Base-by-base conservation (phyloP, 768 basidiomycete genomes). In the Rhizopogon vinicolor region DNA sequence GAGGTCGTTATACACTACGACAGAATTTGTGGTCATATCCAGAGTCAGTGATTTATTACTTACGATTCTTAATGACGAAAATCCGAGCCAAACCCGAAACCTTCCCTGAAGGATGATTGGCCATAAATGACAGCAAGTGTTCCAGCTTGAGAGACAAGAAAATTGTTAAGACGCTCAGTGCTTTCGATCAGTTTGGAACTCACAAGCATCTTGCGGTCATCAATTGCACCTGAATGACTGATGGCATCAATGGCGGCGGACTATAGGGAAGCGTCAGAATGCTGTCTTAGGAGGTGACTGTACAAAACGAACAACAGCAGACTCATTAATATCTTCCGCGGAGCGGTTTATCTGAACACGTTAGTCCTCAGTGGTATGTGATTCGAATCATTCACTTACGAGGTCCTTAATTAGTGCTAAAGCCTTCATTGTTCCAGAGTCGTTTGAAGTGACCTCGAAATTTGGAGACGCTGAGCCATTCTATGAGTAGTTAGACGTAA, bases 141-240 rank as follows among this genome's bases (percentile, higher is more conserved):
- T 92, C 90, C 40, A 92, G 83, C 90, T 91, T 42, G 18, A 52
- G 6, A n/a, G 28, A 5, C 7, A 48, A 14, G 25, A 44, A 3
- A 44, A 65, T 22, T 55, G 8, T 3, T 8, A 31, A 2, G 5
- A 7, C 10, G 16, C 29, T 16, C 3, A 44, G 14, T n/a, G 10
- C 41, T 12, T 42, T 19, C 2, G 19, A 10, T 42, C 41, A 42
- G 5, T n/a, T 46, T 42, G 41, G 41, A n/a, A 74, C 85, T 51
- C 54, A 89, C 90, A 49, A 87, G 70, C 67, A 90, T 76, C 67
- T 90, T 87, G 51, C 91, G 78, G 63, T 93, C 91, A 68, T 93
- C 87, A 25, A 92, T 73, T 7, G 81, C 74, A 49, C 83, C 83
- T 10, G 74, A 72, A 63, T 91, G 78, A 42, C 74, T 74, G 41